These are phyloP conservation scores for Artemisia tridentata DNA, from an alignment of 129 eudicot genomes.

Conservation along the genomic window DNA sequence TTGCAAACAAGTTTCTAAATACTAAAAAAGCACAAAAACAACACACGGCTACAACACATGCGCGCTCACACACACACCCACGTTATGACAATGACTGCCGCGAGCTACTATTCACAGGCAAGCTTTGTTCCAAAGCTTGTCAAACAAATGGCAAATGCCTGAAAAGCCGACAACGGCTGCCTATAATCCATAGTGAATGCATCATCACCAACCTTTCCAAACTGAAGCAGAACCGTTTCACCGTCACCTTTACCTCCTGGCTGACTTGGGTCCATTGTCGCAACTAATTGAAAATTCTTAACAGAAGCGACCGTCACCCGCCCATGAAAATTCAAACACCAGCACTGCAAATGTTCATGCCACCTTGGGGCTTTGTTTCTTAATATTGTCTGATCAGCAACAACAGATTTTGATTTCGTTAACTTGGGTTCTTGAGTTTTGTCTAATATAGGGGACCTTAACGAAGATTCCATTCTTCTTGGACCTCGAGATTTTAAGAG, in stretches of 20 bases:
- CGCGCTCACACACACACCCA: neutral
- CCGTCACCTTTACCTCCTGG: conserved; percentile 90
- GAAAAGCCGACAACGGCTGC: conserved; percentile 89
- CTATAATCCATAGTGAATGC: conserved; percentile 89
- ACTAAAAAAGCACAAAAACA: neutral
- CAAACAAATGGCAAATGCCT: conserved; percentile 91
- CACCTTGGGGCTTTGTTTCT: conserved; percentile 96
- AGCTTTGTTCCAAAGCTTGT: conserved; percentile 95
- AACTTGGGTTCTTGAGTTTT: conserved; percentile 27
- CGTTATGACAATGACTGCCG: neutral
- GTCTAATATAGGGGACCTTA: conserved; percentile 30
- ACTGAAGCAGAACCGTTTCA: conserved; percentile 87
- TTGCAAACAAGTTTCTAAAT: conserved; percentile 10
- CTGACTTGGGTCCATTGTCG: conserved; percentile 74
- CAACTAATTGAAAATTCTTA: conserved; percentile 90
- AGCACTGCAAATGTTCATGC: conserved; percentile 94
- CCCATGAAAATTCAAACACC: conserved; percentile 98
- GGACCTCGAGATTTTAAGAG: conserved; percentile 96
- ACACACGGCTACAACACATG: neutral
- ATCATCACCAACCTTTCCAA: conserved; percentile 90
- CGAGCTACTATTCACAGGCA: conserved; percentile 65
- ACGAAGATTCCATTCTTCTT: conserved; percentile 81
- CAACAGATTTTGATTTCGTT: conserved; percentile 28
- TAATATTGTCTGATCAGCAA: conserved; percentile 39
- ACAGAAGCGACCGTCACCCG: conserved; percentile 97